Evolutionary conservation across 163 green algal genomes (phyloP).

Genomic region (Volvox carteri): DNA sequence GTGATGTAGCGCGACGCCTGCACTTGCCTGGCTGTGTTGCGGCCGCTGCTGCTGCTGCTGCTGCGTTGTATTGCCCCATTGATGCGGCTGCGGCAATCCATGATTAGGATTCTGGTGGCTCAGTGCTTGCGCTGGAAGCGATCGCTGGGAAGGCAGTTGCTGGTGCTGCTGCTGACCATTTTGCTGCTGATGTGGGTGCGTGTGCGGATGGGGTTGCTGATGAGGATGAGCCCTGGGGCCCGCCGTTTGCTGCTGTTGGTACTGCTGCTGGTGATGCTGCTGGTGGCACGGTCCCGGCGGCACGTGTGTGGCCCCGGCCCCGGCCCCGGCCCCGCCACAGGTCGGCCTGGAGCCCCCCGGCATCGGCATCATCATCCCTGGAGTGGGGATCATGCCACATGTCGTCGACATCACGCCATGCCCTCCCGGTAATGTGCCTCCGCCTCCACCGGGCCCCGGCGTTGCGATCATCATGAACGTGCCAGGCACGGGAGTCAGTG

Average conservation of each 20-base stretch:
- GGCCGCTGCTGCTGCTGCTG: conserved; percentile 22
- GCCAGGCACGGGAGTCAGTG: background rate
- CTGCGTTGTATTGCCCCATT: background rate
- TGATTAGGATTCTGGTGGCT: background rate
- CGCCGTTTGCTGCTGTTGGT: background rate
- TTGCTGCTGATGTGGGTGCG: background rate
- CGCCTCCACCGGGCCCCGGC: background rate
- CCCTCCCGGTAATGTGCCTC: background rate
- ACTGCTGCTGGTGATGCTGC: conserved; percentile 19
- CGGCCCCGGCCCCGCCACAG: background rate
- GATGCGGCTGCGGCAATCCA: too few species aligned
- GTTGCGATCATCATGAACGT: conserved; percentile 40
- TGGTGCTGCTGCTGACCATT: background rate
- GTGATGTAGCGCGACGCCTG: background rate
- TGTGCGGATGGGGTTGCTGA: background rate
- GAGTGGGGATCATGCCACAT: background rate
- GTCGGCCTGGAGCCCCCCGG: background rate
- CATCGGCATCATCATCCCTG: conserved; percentile 47
- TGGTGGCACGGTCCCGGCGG: background rate
- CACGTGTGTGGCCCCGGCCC: background rate
- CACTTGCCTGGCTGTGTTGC: background rate
- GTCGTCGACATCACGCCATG: conserved; percentile 27
- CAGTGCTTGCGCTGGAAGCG: background rate
- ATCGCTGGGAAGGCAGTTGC: background rate
- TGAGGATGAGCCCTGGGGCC: background rate